phyloP scores from a whole-genome alignment of 306 rosid genomes.

The Casuarina equisetifolia region DNA sequence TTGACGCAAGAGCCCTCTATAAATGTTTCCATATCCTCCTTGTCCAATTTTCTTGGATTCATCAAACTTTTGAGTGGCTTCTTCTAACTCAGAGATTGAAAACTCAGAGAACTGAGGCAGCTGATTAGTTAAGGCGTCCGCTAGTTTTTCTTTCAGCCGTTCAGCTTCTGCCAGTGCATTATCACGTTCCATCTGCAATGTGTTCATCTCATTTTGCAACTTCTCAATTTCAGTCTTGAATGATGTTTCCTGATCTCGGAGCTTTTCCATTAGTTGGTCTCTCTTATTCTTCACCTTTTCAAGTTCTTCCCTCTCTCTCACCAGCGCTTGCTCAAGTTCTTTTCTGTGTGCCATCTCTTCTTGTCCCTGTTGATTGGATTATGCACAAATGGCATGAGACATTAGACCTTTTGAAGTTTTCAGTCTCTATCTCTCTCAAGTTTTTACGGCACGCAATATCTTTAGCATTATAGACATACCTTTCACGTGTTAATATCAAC shows the following conservation, averaged over 20 bases:
- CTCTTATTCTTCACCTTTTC: slow-evolving; percentile 44
- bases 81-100: slow-evolving; percentile 42
- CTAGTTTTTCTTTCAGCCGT: slow-evolving; percentile 56
- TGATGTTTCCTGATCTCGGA: slow-evolving; percentile 44
- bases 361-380: slow-evolving; percentile 52
- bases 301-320: slow-evolving; percentile 48
- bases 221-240: slow-evolving; percentile 58
- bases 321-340: slow-evolving; percentile 58
- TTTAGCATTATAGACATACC: not conserved
- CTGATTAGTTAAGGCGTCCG: slow-evolving; percentile 42
- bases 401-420: not conserved
- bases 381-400: slow-evolving; percentile 12
- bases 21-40: slow-evolving; percentile 60
- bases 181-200: slow-evolving; percentile 57
- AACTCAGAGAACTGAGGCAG: slow-evolving; percentile 44
- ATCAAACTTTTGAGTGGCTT: slow-evolving; percentile 42
- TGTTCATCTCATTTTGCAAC: slow-evolving; percentile 57
- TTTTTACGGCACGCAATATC: too few relatives aligned
- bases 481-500: not conserved
- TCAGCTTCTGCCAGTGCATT: slow-evolving; percentile 65
- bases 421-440: too few relatives aligned
- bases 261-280: slow-evolving; percentile 50
- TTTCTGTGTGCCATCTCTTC: slow-evolving; percentile 63
- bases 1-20: slow-evolving; percentile 38
- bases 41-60: slow-evolving; percentile 49